Conservation (phyloP, 2,329 filamentous ascomycete species). For the Alternaria conjuncta region DNA sequence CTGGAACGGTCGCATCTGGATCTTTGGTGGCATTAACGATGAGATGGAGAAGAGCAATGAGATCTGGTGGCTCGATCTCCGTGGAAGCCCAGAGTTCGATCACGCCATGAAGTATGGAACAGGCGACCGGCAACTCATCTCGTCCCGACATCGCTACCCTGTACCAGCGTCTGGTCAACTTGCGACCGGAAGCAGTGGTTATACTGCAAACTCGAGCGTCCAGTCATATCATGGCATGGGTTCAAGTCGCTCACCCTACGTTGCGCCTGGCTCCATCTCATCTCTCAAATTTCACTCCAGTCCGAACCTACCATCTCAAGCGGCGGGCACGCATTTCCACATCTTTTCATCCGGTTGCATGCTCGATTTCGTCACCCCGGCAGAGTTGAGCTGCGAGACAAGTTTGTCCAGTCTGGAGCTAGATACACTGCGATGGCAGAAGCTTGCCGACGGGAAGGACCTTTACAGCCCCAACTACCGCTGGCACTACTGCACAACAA, state of each 20-base stretch:
- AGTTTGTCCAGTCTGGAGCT: conserved; percentile 90
- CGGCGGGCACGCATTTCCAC: conserved; percentile 92
- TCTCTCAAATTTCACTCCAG: conserved; percentile 89
- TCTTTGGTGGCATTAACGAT: conserved; percentile 91
- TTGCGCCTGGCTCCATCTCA: conserved; percentile 82
- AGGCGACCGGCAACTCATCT: conserved; percentile 51
- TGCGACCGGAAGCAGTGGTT: conserved; percentile 56
- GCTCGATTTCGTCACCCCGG: conserved; percentile 92
- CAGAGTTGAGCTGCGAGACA: conserved; percentile 88
- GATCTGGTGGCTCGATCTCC: conserved; percentile 96
- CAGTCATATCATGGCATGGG: conserved; percentile 59
- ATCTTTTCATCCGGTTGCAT: conserved; percentile 91
- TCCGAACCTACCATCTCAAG: conserved; percentile 83
- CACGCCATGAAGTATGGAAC: conserved; percentile 67
- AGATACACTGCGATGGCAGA: conserved; percentile 88
- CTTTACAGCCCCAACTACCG: conserved; percentile 91
- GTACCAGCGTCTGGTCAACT: conserved; percentile 39
- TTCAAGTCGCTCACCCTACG: conserved; percentile 55
- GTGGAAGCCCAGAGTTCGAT: conserved; percentile 85
- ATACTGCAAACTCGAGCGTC: conserved; percentile 75
- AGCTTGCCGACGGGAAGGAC: conserved; percentile 90
- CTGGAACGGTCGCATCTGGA: conserved; percentile 91
- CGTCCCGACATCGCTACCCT: conserved; percentile 39
- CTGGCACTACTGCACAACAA: conserved; percentile 98
- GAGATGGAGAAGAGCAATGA: conserved; percentile 98